Conservation (phyloP, 2,329 filamentous ascomycete species). For the Uncinocarpus reesii region DNA sequence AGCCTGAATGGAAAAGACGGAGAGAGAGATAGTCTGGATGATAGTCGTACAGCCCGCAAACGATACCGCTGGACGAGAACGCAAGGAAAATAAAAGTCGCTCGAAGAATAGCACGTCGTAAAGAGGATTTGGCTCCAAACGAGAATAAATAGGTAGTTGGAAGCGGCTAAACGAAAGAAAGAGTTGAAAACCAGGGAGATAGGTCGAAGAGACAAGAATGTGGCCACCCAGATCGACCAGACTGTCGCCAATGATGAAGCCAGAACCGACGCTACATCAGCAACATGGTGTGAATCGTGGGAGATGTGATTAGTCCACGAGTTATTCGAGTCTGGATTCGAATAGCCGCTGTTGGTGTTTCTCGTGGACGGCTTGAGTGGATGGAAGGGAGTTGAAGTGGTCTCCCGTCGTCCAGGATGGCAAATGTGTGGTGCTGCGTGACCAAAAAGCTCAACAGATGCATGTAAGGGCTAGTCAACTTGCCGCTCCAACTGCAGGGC, state of each 20-base stretch:
- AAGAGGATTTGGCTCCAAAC: background rate
- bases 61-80: background rate
- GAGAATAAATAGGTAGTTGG: background rate
- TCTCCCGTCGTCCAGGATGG: no score
- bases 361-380: background rate
- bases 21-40: background rate
- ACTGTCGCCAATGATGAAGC: conserved; percentile 2
- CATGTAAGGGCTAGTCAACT: no score
- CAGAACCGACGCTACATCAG: conserved; percentile 3
- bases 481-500: no score
- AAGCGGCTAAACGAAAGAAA: conserved; percentile 1
- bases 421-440: no score
- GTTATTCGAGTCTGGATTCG: background rate
- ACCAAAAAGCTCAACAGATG: background rate
- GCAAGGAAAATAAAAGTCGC: background rate
- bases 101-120: background rate
- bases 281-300: conserved; percentile 4
- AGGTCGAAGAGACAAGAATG: conserved; percentile 1
- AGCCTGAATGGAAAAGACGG: no score
- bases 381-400: no score
- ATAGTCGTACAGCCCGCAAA: conserved; percentile 5
- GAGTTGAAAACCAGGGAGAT: conserved; percentile 1
- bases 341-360: background rate
- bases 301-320: conserved; percentile 16
- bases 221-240: conserved; percentile 2